A percentile compares a stretch with the other conserved stretches of the same genome.
Conservation (phyloP, 2,329 filamentous ascomycete species). For the Aspergillus ochraceoroseus region DNA sequence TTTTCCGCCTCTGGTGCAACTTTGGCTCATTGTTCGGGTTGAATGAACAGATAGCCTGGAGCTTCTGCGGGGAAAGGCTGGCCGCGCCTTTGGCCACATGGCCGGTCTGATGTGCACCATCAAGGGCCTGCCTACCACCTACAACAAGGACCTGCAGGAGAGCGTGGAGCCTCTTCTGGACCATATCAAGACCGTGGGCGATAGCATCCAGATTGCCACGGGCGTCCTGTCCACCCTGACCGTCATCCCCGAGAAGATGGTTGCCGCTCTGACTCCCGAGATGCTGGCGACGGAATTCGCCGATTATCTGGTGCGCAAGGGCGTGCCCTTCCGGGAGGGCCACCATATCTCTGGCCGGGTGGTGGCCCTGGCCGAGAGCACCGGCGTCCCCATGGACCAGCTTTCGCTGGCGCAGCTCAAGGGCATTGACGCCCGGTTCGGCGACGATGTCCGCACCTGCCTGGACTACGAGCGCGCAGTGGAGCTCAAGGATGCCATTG, state of each 20-base stretch:
- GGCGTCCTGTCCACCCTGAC: constrained; percentile 71
- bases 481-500: constrained; percentile 70
- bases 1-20: not conserved
- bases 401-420: constrained; percentile 63
- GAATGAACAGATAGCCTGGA: constrained; percentile 58
- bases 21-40: too few relatives aligned
- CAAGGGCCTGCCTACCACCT: constrained; percentile 72
- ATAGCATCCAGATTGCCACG: constrained; percentile 77
- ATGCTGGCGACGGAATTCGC: constrained; percentile 66
- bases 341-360: constrained; percentile 71
- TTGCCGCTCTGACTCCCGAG: constrained; percentile 69
- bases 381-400: constrained; percentile 63
- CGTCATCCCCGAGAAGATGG: constrained; percentile 69
- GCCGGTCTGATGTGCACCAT: constrained; percentile 71
- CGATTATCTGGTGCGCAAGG: constrained; percentile 47
- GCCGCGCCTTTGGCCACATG: constrained; percentile 74
- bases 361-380: constrained; percentile 66
- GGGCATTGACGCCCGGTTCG: constrained; percentile 64
- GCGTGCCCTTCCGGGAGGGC: constrained; percentile 71
- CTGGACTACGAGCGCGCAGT: constrained; percentile 82
- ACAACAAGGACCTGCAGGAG: constrained; percentile 93
- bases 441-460: constrained; percentile 62
- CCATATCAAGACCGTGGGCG: constrained; percentile 71
- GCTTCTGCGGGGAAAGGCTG: constrained; percentile 71
- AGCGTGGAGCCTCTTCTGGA: constrained; percentile 81